phyloP scores from a whole-genome alignment of 257 asterid species.

The Penstemon eatonii region DNA sequence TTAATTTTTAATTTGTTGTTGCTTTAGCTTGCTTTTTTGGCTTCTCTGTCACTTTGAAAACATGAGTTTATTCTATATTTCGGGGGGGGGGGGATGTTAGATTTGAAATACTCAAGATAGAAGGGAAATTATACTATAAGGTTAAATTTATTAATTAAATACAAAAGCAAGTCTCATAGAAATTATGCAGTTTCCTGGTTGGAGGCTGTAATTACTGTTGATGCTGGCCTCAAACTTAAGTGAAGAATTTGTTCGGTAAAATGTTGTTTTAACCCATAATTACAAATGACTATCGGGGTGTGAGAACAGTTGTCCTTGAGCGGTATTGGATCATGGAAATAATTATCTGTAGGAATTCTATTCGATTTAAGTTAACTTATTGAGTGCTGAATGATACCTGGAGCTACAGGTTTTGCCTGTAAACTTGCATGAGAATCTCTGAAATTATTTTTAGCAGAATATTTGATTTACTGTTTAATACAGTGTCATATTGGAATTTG shows the following conservation, averaged over 20 bases:
- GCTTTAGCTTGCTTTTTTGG: not conserved
- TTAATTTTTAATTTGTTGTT: not conserved
- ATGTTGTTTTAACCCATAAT: not conserved
- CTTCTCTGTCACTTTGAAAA: not conserved
- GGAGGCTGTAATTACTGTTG: conserved; percentile 1
- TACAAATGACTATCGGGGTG: conserved; percentile 14
- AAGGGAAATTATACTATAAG: not conserved
- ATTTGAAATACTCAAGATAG: not conserved
- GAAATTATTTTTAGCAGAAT: conserved; percentile 3
- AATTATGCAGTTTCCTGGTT: conserved; percentile 7
- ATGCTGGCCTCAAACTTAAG: not conserved
- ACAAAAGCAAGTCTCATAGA: not conserved
- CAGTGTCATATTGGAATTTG: conserved; percentile 1
- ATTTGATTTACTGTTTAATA: not conserved
- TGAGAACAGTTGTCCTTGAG: conserved; percentile 16
- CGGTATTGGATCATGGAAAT: conserved; percentile 2
- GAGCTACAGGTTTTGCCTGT: conserved; percentile 6
- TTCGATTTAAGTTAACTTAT: not conserved
- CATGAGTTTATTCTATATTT: not conserved
- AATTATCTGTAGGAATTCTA: conserved; percentile 7
- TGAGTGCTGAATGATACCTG: not conserved
- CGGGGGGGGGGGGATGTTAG: no score
- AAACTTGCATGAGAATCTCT: conserved; percentile 3
- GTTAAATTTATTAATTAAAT: not conserved
- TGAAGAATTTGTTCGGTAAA: not conserved